Evolutionary conservation across 1,139 yeast genomes (phyloP), one percentile per base, ranked within the genome.

Genomic region (Pichia sp.): DNA sequence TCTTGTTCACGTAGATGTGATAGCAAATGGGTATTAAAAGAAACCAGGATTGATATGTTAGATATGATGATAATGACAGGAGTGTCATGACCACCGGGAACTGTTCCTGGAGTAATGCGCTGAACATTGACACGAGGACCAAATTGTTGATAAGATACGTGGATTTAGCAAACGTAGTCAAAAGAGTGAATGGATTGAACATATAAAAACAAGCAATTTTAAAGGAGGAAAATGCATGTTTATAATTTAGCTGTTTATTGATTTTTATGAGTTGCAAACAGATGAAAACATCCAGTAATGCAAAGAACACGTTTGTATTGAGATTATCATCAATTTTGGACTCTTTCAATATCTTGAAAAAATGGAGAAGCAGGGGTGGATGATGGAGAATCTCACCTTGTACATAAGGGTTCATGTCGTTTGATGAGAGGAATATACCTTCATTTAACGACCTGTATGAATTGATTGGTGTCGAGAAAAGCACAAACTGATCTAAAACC

Each of bases 381-480:
- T 87, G 95, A 61, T 88, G 94, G 5, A 58, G 46, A 41, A 84
- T 86, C 32, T 86, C 81, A 2, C 95, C 95, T 26, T 95, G 95
- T 49, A 78, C 79, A 57, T 88, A 90, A 5, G 90, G 78, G 48
- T 81, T 73, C 41, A 83, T 69, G 11, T 72, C 72, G 51, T 79
- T 74, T n/a, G 70, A 62, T 46, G 77, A 65, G 50, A 85, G 75
- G 59, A 76, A 88, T 40, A 87, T 70, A 8, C 97, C 96, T 61
- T 92, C 98, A 57, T 76, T 69, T 41, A 94, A 67, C 39, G 84
- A 71, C 48, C 68, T 72, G 62, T 72, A 83, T 36, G 94, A 82
- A 44, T 81, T 75, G 26, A 83, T 68, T 0, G 95, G 86, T 0
- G 95, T 85, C n/a, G 95, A 75, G 45, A 90, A 71, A 57, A 88